phyloP scores from a whole-genome alignment of 495 filamentous ascomycete species.

The Physcia stellaris region DNA sequence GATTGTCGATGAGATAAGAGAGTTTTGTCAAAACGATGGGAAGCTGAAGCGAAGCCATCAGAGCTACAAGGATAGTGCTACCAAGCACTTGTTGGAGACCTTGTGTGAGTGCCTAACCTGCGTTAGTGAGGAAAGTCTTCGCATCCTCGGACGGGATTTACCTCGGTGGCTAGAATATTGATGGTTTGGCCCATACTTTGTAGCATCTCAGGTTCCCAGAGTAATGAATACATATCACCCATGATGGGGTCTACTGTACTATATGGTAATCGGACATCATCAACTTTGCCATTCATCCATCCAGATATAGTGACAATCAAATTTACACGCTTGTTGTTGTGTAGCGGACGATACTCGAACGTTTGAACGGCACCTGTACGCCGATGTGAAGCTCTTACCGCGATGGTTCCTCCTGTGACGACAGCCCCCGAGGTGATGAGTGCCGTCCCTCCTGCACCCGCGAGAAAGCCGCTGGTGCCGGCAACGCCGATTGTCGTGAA shows the following conservation, averaged over 20 bases:
- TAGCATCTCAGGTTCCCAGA: constrained; percentile 98
- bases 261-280: constrained; percentile 89
- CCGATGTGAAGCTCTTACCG: constrained; percentile 67
- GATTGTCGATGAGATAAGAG: constrained; percentile 94
- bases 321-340: constrained; percentile 96
- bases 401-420: constrained; percentile 75
- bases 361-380: constrained; percentile 84
- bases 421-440: constrained; percentile 84
- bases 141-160: constrained; percentile 24
- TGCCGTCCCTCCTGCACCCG: constrained; percentile 82
- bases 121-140: constrained; percentile 13
- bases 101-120: constrained; percentile 71
- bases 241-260: constrained; percentile 95
- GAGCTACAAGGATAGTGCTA: constrained; percentile 68
- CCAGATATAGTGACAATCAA: constrained; percentile 91
- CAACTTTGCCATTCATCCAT: constrained; percentile 97
- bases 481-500: constrained; percentile 90
- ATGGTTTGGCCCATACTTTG: constrained; percentile 95
- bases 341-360: constrained; percentile 90
- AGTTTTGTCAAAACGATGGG: constrained; percentile 90
- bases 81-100: constrained; percentile 91
- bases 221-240: constrained; percentile 94
- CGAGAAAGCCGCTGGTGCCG: constrained; percentile 79
- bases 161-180: constrained; percentile 95
- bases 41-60: constrained; percentile 91